Evolutionary conservation across 2,329 filamentous ascomycete genomes (phyloP).

Genomic region (Ophiostoma quercus): DNA sequence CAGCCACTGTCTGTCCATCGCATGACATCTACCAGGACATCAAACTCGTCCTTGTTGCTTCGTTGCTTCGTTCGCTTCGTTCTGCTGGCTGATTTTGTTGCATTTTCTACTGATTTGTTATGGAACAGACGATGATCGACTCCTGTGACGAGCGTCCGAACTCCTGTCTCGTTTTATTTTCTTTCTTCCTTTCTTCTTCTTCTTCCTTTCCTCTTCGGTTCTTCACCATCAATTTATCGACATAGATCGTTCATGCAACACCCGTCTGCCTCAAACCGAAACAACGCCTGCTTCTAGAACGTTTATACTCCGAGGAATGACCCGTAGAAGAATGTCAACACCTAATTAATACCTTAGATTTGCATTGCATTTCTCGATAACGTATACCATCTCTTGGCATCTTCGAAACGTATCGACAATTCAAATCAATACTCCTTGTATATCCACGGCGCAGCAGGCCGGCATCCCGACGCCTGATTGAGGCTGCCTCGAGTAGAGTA

Average conservation of each 20-base stretch:
- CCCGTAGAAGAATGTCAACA: too few relatives aligned
- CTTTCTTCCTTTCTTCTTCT: neutral
- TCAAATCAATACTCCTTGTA: neutral
- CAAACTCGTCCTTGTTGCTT: neutral
- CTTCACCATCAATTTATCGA: neutral
- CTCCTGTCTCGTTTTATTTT: neutral
- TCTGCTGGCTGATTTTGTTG: neutral
- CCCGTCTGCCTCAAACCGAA: neutral
- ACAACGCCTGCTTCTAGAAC: constrained; percentile 6
- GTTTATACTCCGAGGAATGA: neutral
- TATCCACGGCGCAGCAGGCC: constrained; percentile 1
- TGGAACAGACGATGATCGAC: neutral
- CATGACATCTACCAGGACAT: neutral
- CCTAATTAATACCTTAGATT: neutral
- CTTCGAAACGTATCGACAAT: neutral
- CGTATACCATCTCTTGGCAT: neutral
- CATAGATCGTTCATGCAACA: neutral
- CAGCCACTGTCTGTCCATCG: neutral
- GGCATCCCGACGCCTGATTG: neutral
- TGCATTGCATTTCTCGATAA: neutral
- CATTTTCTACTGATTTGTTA: too few relatives aligned
- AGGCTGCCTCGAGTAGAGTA: neutral
- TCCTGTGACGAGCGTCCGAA: neutral
- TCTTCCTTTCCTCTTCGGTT: neutral
- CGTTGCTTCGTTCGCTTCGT: neutral